Base-by-base conservation (phyloP, 2,329 filamentous ascomycete species). In the Cladophialophora immunda region DNA sequence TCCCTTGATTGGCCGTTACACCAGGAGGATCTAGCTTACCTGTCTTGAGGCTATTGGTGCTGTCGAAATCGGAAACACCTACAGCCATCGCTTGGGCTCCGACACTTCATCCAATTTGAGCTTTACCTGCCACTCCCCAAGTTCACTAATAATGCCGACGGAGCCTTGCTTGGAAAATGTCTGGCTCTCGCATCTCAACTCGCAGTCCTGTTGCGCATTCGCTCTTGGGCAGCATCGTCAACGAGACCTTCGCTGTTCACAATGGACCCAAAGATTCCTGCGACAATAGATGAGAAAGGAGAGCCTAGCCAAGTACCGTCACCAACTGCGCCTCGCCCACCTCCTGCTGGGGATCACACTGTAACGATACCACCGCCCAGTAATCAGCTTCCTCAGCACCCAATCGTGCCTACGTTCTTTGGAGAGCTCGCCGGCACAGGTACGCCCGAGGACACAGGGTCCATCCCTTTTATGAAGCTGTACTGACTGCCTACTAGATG, bases 401-500 rank as follows among this genome's bases (percentile, higher is more conserved):
- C 60, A 17, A 34, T 58, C 22, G n/a, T 38, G 15, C 55, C 55
- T 34, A 62, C 60, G 5, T 62, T 62, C 27, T 62, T 62, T 45
- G 52, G 52, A 19, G 52, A 62, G 34, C 15, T 62, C 17, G 50
- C 53, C 2, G 60, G 60, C 1, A 56, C 50, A 30, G 60, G 60
- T 62, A 30, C 47, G 36, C 27, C 59, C n/a, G 11, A 22, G 13
- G 13, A n/a, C 13, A 47, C 4, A 29, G 25, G 6, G 7, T 34
- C 8, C 53, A 9, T n/a, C 3, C 47, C 4, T 15, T 7, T n/a
- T 22, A n/a, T n/a, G 17, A 30, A 32, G 19, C 50, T 13, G 17
- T 62, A 11, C 15, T 62, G 52, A 62, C 50, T 11, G n/a, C 29
- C 30, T 29, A 15, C 7, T 13, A 66, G 64, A 66, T 63, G 64